These are phyloP conservation scores for Fusarium sp. DNA, from an alignment of 2,329 filamentous ascomycete genomes.

Conservation along the genomic window DNA sequence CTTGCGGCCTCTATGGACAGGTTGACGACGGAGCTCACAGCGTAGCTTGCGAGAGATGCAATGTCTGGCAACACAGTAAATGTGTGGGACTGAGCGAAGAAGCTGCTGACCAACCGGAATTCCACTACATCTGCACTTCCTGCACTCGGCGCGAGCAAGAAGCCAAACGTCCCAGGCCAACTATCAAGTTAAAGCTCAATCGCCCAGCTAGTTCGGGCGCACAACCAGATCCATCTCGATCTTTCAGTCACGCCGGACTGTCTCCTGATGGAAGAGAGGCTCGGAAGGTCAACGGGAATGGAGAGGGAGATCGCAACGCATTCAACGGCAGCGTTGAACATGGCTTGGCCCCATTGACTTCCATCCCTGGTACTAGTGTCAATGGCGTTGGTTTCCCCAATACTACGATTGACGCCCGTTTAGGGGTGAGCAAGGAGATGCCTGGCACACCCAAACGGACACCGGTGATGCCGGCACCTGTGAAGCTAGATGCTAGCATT, in stretches of 20 bases:
- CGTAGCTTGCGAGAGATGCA: conserved; percentile 92
- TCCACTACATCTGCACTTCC: conserved; percentile 84
- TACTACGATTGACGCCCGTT: neutral
- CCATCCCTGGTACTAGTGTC: conserved; percentile 15
- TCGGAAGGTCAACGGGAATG: neutral
- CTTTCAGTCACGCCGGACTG: conserved; percentile 8
- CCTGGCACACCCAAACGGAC: conserved; percentile 21
- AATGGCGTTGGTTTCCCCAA: conserved; percentile 22
- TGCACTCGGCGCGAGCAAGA: conserved; percentile 77
- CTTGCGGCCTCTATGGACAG: conserved; percentile 89
- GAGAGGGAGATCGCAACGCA: conserved; percentile 2
- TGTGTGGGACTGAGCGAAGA: conserved; percentile 83
- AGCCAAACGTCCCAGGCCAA: conserved; percentile 65
- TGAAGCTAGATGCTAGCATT: conserved; percentile 36
- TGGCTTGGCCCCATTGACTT: conserved; percentile 18
- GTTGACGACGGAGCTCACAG: conserved; percentile 96
- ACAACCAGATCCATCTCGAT: conserved; percentile 8
- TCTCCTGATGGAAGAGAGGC: neutral
- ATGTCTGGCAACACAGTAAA: conserved; percentile 96
- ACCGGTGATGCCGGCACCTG: conserved; percentile 38
- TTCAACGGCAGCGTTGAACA: conserved; percentile 22
- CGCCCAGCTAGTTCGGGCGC: conserved; percentile 28
- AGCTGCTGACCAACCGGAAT: conserved; percentile 86
- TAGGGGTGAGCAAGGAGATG: conserved; percentile 14
- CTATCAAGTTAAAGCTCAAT: conserved; percentile 65